Evolutionary conservation across 169 alveolate species (phyloP).

Genomic region (Eimeria necatrix): DNA sequence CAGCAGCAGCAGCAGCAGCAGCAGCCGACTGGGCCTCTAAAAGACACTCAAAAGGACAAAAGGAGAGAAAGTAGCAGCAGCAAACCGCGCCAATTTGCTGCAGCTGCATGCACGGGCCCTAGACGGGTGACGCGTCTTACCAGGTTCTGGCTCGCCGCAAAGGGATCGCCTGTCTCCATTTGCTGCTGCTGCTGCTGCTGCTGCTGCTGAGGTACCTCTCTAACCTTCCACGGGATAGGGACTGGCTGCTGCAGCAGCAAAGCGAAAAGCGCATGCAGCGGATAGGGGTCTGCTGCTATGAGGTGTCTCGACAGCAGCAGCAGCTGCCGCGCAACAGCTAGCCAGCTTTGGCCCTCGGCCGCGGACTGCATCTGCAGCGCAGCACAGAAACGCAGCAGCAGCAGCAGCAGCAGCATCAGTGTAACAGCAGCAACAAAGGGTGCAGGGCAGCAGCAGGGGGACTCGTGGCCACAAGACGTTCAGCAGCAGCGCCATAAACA

Average conservation of each 20-base stretch:
- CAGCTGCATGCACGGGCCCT: neutral
- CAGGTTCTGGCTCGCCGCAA: no score
- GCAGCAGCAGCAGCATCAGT: neutral
- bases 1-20: neutral
- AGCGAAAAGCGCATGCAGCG: constrained; percentile 14
- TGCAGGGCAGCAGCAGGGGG: neutral
- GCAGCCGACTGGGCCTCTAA: no score
- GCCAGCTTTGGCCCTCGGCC: neutral
- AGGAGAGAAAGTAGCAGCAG: neutral
- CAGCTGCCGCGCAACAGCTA: neutral
- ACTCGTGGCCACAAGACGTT: neutral
- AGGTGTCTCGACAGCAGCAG: neutral
- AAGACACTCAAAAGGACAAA: no score
- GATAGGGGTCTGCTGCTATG: constrained; percentile 5
- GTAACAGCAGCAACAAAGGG: neutral
- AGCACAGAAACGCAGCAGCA: constrained; percentile 2
- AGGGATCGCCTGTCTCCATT: neutral
- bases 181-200: neutral
- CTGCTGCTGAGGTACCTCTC: neutral
- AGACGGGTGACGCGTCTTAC: no score
- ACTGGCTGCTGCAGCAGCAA: neutral
- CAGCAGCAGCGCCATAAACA: neutral
- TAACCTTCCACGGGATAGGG: constrained; percentile 4
- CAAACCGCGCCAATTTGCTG: neutral
- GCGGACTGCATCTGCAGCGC: constrained; percentile 1